Conservation (phyloP, 805 yeast genomes). For the Myxozyma sirexii region DNA sequence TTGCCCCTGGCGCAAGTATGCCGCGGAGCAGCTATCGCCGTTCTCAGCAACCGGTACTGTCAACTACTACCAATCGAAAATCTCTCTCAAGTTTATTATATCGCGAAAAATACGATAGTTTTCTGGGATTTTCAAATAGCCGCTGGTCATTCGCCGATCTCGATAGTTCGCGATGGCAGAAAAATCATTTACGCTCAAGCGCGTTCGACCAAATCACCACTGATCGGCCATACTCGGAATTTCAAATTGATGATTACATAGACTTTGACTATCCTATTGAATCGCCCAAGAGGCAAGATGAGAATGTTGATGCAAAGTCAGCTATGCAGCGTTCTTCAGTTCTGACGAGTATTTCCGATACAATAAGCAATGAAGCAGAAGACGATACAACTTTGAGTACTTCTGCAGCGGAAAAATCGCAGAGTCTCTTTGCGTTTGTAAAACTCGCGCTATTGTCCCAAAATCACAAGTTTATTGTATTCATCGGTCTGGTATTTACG, state of each 20-base stretch:
- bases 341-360: too few species aligned
- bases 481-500: conserved; percentile 58
- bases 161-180: not conserved
- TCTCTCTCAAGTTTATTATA: not conserved
- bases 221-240: conserved; percentile 4
- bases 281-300: not conserved
- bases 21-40: too few species aligned
- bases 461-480: conserved; percentile 33
- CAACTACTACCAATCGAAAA: not conserved
- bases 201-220: too few species aligned
- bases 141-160: conserved; percentile 1
- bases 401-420: not conserved
- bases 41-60: not conserved
- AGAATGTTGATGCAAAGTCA: not conserved
- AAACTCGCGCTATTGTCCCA: conserved; percentile 10
- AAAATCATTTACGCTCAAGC: not conserved
- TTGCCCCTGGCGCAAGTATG: too few species aligned
- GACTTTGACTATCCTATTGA: not conserved
- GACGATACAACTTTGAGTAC: not conserved
- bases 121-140: not conserved
- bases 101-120: not conserved
- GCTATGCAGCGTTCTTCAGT: too few species aligned
- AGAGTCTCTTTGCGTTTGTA: not conserved
- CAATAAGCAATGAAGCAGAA: not conserved
- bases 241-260: conserved; percentile 1